Base-by-base conservation (phyloP, 208 protist genomes). In the Leptomonas seymouri region DNA sequence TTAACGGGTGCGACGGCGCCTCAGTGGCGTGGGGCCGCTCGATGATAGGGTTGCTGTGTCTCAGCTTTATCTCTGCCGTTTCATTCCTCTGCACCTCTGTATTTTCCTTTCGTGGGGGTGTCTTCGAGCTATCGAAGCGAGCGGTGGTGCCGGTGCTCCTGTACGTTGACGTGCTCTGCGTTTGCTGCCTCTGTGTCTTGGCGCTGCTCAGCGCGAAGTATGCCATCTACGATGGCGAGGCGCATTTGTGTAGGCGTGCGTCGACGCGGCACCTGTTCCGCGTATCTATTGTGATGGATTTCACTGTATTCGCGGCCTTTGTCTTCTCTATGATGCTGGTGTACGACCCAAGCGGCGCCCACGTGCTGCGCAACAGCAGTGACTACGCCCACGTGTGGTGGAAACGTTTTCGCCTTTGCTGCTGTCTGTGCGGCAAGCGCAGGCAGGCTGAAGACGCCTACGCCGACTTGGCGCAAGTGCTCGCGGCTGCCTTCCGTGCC, bases 111-210 rank as follows among this genome's bases (percentile, higher is more conserved):
- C 85, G 82, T 14, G 91, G 91, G 15, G 67, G 69, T 23, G 75
- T 93, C 16, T 94, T 94, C 62, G 84, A 97, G 58, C 27, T 75
- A 11, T 84, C 78, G 7, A 93, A 91, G 64, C 82, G 91, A 6
- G 51, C 51, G 23, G 50, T 65, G 28, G 84, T 97, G 20, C 76
- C 85, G 9, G 23, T 76, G 16, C 27, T 91, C 8, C 78, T 97
- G 36, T 93, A 90, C 78, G 31, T 87, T 16, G 78, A 76, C 30
- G n/a, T 68, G 0, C 14, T 70, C 34, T 45, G 66, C 8, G n/a
- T 86, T 15, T 15, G 83, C 2, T 46, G 25, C 4, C 63, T 76
- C 14, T 56, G 86, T 23, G 77, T 80, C 4, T 45, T 93, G 25
- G 57, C 66, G 5, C 54, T 53, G 25, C 1, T 87, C 48, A 60